Evolutionary conservation across 805 yeast genomes (phyloP).

Genomic region (Clavispora vitiphila): DNA sequence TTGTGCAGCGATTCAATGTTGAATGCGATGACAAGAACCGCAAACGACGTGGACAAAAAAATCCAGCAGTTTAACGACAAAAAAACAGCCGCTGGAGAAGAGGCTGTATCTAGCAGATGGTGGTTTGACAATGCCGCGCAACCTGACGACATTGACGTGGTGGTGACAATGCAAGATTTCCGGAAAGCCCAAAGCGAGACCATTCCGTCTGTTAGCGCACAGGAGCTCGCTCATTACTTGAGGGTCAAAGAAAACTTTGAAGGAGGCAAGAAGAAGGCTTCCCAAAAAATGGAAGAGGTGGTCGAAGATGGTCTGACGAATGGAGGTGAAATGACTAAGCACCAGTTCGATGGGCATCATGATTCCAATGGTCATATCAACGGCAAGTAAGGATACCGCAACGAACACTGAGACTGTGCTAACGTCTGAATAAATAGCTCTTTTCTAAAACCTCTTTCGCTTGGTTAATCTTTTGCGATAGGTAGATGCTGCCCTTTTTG

Average conservation of each 20-base stretch:
- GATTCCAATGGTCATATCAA: background rate
- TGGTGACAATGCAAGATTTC: slow-evolving; percentile 70
- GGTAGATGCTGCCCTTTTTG: slow-evolving; percentile 34
- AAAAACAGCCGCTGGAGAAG: slow-evolving; percentile 25
- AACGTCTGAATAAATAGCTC: slow-evolving; percentile 30
- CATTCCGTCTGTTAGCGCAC: slow-evolving; percentile 81
- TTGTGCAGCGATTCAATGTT: slow-evolving; percentile 93
- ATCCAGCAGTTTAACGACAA: slow-evolving; percentile 46
- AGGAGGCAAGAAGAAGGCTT: slow-evolving; percentile 48
- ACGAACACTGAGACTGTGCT: too few relatives aligned
- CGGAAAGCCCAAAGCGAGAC: slow-evolving; percentile 67
- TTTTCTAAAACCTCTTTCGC: slow-evolving; percentile 38
- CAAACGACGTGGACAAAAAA: slow-evolving; percentile 66
- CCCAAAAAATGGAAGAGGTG: slow-evolving; percentile 4
- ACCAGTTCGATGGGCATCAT: background rate
- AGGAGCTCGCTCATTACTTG: slow-evolving; percentile 79
- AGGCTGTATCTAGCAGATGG: slow-evolving; percentile 62
- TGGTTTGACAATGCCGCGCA: slow-evolving; percentile 87
- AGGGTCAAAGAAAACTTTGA: slow-evolving; percentile 78
- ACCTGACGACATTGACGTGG: slow-evolving; percentile 59
- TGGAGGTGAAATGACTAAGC: background rate
- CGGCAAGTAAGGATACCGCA: background rate
- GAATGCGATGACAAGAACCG: slow-evolving; percentile 91
- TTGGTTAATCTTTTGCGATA: slow-evolving; percentile 39
- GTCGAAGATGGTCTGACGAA: background rate